Percentiles rank a stretch among this genome's conserved stretches.
Evolutionary conservation across 352 stramenopile species (phyloP).

Genomic region (Discostella stelligera): DNA sequence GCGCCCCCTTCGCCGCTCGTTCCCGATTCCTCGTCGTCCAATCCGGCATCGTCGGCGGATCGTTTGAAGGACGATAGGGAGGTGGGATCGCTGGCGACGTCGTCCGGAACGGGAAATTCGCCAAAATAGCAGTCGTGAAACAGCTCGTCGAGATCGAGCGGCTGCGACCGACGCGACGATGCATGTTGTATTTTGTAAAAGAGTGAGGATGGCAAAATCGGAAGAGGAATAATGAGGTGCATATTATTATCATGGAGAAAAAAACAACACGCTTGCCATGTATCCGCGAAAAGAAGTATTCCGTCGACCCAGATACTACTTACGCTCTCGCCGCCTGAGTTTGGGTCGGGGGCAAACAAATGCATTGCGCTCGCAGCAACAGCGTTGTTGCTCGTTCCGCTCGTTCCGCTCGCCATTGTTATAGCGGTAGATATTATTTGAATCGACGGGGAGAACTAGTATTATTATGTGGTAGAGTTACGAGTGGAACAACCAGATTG

Average conservation of each 20-base stretch:
- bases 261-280: background rate
- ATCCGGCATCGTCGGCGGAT: conserved; percentile 22
- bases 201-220: background rate
- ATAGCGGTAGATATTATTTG: background rate
- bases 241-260: conserved; percentile 1
- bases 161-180: conserved; percentile 2
- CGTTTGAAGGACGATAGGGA: conserved; percentile 21
- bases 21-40: conserved; percentile 5
- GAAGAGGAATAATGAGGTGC: background rate
- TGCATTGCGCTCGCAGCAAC: conserved; percentile 44
- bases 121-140: conserved; percentile 81
- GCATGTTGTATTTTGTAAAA: background rate
- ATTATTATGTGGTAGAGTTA: background rate
- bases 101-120: conserved; percentile 57
- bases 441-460: background rate
- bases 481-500: too few species aligned
- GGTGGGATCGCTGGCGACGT: conserved; percentile 31
- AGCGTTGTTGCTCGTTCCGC: background rate
- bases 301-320: conserved; percentile 8
- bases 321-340: conserved; percentile 34
- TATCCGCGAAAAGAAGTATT: background rate
- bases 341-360: conserved; percentile 46
- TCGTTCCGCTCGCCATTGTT: background rate
- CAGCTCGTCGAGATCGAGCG: conserved; percentile 76
- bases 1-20: too few species aligned